These are phyloP conservation scores for Ramichloridium luteum DNA, from an alignment of 2,329 filamentous ascomycete genomes.

Conservation along the genomic window DNA sequence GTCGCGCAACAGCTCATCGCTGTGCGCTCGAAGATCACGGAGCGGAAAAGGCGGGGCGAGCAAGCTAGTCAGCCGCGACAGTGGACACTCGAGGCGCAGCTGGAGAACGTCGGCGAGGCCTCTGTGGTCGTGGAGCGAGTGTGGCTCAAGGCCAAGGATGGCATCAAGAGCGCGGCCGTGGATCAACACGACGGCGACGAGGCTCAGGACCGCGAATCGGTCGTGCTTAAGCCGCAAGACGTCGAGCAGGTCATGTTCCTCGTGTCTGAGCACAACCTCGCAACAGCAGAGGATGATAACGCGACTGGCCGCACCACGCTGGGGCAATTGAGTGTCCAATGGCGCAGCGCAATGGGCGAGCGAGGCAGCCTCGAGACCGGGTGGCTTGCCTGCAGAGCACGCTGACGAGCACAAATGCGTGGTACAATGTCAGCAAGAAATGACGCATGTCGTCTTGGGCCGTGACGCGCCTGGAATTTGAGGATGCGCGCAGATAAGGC, in stretches of 20 bases:
- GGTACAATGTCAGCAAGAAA: no score
- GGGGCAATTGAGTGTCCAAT: constrained; percentile 74
- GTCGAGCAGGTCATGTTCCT: constrained; percentile 54
- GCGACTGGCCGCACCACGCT: constrained; percentile 46
- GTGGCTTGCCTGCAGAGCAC: constrained; percentile 36
- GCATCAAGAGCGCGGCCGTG: constrained; percentile 15
- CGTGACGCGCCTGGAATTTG: no score
- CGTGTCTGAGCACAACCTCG: constrained; percentile 42
- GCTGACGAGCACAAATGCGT: constrained; percentile 9
- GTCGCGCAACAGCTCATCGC: constrained; percentile 81
- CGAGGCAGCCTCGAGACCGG: constrained; percentile 78
- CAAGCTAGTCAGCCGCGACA: constrained; percentile 24
- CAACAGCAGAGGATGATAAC: constrained; percentile 27
- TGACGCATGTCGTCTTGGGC: no score
- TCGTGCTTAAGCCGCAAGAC: constrained; percentile 48
- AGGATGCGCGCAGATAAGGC: no score
- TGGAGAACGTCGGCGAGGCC: constrained; percentile 87
- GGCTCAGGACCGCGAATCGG: constrained; percentile 16
- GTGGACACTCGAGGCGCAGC: constrained; percentile 82
- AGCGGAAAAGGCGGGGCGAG: constrained; percentile 31
- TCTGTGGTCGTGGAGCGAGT: constrained; percentile 60
- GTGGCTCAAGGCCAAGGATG: constrained; percentile 20
- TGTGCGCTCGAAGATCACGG: constrained; percentile 77
- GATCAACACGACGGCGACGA: constrained; percentile 18
- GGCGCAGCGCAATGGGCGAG: constrained; percentile 84